Percentiles rank a stretch among this genome's conserved stretches.
Conservation (phyloP, 495 filamentous ascomycete genomes). For the Penicillium roqueforti region DNA sequence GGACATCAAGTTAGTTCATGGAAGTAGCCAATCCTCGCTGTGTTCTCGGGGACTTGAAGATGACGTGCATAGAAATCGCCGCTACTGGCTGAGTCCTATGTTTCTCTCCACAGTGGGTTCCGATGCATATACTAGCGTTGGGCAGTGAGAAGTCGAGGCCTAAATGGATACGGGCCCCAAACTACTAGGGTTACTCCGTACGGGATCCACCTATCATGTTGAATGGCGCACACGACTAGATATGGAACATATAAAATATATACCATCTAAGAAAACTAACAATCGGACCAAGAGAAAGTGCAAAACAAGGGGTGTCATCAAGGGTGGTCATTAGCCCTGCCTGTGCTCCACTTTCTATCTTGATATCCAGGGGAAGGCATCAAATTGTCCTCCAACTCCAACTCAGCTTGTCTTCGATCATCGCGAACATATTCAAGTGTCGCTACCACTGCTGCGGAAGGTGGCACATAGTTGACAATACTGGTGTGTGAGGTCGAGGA, state of each 20-base stretch:
- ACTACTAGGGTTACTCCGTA: not conserved
- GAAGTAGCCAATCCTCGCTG: not conserved
- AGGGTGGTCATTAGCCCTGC: slow-evolving; percentile 23
- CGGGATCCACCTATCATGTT: not conserved
- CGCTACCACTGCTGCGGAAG: slow-evolving; percentile 91
- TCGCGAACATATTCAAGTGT: slow-evolving; percentile 52
- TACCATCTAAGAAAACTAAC: slow-evolving; percentile 16
- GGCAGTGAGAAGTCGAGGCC: not conserved
- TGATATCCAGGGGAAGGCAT: slow-evolving; percentile 6
- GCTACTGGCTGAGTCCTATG: not conserved
- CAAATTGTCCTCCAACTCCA: not conserved
- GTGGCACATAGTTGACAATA: slow-evolving; percentile 92
- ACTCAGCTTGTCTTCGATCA: not conserved
- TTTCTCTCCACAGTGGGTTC: not conserved
- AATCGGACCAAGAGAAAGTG: slow-evolving; percentile 9
- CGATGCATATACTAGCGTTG: not conserved
- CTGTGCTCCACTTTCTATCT: slow-evolving; percentile 15
- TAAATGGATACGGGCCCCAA: not conserved
- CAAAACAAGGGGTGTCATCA: slow-evolving; percentile 15
- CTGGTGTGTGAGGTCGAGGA: slow-evolving; percentile 91
- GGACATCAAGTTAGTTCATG: not conserved
- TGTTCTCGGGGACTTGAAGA: not conserved
- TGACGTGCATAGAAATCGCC: not conserved
- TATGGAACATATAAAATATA: slow-evolving; percentile 8
- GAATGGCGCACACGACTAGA: not conserved